phyloP scores from a whole-genome alignment of 257 asterid species.

The Solanum chilense region DNA sequence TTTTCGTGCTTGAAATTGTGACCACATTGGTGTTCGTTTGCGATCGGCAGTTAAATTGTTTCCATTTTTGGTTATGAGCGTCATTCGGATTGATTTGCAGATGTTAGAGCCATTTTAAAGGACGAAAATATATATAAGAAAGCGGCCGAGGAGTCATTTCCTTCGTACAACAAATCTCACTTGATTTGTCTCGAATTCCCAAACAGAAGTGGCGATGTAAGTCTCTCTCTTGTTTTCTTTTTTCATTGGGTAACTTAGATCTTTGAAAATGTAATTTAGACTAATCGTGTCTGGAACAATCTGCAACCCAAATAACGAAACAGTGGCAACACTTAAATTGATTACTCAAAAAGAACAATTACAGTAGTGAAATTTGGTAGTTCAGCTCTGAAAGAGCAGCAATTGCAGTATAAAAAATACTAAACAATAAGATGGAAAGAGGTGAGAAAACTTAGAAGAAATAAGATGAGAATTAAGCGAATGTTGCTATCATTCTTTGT shows the following conservation, averaged over 20 bases:
- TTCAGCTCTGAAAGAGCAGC: too few relatives aligned
- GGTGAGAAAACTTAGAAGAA: neutral
- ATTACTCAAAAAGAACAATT: too few relatives aligned
- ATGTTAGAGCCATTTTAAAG: slow-evolving; percentile 59
- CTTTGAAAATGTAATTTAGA: neutral
- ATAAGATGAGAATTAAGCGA: neutral
- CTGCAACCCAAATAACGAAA: too few relatives aligned
- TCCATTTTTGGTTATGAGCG: neutral
- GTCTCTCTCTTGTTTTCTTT: slow-evolving; percentile 2
- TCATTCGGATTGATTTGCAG: slow-evolving; percentile 18
- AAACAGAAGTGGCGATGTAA: slow-evolving; percentile 89
- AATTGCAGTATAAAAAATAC: too few relatives aligned
- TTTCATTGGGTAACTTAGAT: neutral
- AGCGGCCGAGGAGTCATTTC: slow-evolving; percentile 81
- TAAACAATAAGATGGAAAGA: too few relatives aligned
- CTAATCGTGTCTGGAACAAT: neutral
- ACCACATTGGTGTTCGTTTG: neutral
- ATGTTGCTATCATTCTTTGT: neutral
- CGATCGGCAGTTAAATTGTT: neutral
- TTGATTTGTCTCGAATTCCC: slow-evolving; percentile 80
- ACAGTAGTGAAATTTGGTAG: too few relatives aligned
- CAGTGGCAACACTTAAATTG: too few relatives aligned
- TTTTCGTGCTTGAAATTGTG: neutral
- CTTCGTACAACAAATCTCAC: slow-evolving; percentile 79
- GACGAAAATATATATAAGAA: slow-evolving; percentile 48